Base-by-base conservation (phyloP, 202 grass and related monocot genomes). In the Digitaria exilis region DNA sequence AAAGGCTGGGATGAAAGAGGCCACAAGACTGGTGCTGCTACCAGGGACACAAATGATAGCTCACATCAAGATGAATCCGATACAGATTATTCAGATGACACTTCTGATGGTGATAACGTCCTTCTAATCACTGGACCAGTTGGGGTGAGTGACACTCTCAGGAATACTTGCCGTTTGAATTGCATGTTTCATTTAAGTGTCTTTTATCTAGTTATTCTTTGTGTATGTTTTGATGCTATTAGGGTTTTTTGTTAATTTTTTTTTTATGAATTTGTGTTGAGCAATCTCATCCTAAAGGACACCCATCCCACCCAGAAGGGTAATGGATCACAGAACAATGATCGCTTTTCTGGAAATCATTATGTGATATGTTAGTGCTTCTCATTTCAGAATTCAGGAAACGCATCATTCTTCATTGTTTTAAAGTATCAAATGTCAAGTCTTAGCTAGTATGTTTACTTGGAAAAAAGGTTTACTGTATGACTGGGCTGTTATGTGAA, bases 71-170 rank as follows among this genome's bases (percentile, higher is more conserved):
- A 76, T 85, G 92, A 79, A 64, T 93, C 85, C 84, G 92, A 95
- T 73, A 74, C 75, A 59, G 83, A 95, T 86, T 87, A 85, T 70
- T 87, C 84, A 60, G 81, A 86, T 69, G 80, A 85, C 72, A 83
- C 67, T 84, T 59, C 76, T 80, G 82, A 78, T 68, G 84, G 73
- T 75, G 77, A 87, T 32, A 98, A 87, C 63, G 91, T 91, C 57
- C 89, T 98, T 90, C 87, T 98, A 87, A 91, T 98, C 84, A 98
- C 92, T 85, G 96, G 96, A 85, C 96, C 96, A 71, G 92, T 95
- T 80, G 96, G 96, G 88, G 96, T 98, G 79, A 72, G 85, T 85
- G 69, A 48, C 73, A 70, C 39, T 45, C 48, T 51, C 30, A 84
- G 62, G 43, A 78, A 35, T 74, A 75, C 25, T 28, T 79, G 4